Conservation (phyloP, 108 stramenopile genomes). For the Skeletonema tropicum region DNA sequence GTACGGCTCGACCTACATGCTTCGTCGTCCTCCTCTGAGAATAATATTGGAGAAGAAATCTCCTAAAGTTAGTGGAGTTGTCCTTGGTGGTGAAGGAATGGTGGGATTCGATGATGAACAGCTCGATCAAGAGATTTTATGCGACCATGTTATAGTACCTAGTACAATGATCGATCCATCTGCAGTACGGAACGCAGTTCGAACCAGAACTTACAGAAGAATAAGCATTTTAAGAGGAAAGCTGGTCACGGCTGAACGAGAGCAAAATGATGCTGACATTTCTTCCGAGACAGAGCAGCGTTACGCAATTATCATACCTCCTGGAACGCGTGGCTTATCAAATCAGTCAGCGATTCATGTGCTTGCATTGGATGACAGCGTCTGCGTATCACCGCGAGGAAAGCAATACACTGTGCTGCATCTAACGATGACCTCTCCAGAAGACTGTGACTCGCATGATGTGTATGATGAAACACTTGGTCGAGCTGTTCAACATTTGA, state of each 20-base stretch:
- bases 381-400: conserved; percentile 59
- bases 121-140: conserved; percentile 48
- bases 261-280: conserved; percentile 17
- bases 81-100: conserved; percentile 33
- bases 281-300: conserved; percentile 47
- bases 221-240: conserved; percentile 66
- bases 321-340: conserved; percentile 43
- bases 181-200: conserved; percentile 2
- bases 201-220: conserved; percentile 44
- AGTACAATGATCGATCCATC: conserved; percentile 24
- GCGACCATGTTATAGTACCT: conserved; percentile 70
- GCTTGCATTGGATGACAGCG: conserved; percentile 63
- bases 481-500: conserved; percentile 31
- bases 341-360: conserved; percentile 70
- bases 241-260: conserved; percentile 27
- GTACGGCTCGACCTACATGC: conserved; percentile 81
- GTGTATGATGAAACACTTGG: conserved; percentile 43
- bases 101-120: conserved; percentile 27
- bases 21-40: conserved; percentile 56
- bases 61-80: conserved; percentile 22
- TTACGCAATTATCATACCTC: conserved; percentile 74
- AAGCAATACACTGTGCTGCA: conserved; percentile 64
- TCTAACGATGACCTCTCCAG: conserved; percentile 56
- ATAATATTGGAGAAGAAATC: conserved; percentile 22
- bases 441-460: conserved; percentile 14